Conservation (phyloP, 495 filamentous ascomycete species). For the Lichenothelia convexa region DNA sequence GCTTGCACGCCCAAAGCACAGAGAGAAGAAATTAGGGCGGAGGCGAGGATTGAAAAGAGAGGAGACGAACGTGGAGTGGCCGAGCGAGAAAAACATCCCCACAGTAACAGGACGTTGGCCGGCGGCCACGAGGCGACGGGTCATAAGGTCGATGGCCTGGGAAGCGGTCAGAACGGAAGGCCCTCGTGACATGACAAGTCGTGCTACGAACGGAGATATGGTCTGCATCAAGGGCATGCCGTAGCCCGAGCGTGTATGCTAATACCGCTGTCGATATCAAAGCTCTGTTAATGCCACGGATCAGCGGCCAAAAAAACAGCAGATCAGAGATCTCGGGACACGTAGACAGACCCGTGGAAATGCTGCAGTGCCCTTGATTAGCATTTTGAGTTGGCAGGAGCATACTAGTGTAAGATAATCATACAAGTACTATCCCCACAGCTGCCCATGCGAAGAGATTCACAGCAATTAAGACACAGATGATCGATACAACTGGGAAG, state of each 20-base stretch:
- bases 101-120: slow-evolving; percentile 81
- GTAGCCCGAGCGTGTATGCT: slow-evolving; percentile 74
- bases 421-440: slow-evolving; percentile 47
- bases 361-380: slow-evolving; percentile 3
- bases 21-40: not conserved
- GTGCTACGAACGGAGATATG: slow-evolving; percentile 53
- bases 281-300: too few species aligned
- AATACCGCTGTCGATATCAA: slow-evolving; percentile 65
- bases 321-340: not conserved
- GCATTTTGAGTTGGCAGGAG: not conserved
- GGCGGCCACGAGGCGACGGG: slow-evolving; percentile 69
- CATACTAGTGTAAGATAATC: slow-evolving; percentile 7
- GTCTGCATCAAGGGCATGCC: slow-evolving; percentile 91
- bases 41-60: not conserved
- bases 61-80: slow-evolving; percentile 55
- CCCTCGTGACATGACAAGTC: too few species aligned
- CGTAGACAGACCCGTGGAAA: slow-evolving; percentile 18
- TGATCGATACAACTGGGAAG: slow-evolving; percentile 45
- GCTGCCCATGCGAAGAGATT: slow-evolving; percentile 61
- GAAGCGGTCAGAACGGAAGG: not conserved
- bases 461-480: slow-evolving; percentile 39
- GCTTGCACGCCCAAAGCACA: too few species aligned
- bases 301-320: too few species aligned
- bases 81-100: slow-evolving; percentile 87
- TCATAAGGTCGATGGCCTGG: slow-evolving; percentile 92